Base-by-base conservation (phyloP, 1,284 basidiomycete species). In the Sporisorium exsertum region DNA sequence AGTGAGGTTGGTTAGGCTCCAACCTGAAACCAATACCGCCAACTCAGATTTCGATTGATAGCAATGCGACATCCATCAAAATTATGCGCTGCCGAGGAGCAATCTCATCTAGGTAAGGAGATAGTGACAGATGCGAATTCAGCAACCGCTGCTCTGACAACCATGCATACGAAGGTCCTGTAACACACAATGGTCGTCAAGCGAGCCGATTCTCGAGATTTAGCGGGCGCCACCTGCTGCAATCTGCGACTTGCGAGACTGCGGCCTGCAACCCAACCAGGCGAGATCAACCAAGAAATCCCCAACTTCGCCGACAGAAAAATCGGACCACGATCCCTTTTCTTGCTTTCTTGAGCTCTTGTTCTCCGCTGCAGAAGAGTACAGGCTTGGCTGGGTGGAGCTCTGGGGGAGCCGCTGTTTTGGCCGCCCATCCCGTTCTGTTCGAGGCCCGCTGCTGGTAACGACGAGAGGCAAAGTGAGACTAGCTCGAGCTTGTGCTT, bases 121-220 rank as follows among this genome's bases (percentile, higher is more conserved):
- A 20, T 43, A n/a, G 40, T 40, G 37, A 40, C 37, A 5, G 2
- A 40, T n/a, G 37, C 37, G 37, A 35, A 16, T 16, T 40, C 40
- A 15, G 40, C 40, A 20, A n/a, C 40, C n/a, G 40, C 40, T 43
- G 40, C 40, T 43, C n/a, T 43, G 18, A 43, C 40, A 43, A 43
- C n/a, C 40, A 43, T 43, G 40, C 40, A 43, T 6, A n/a, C n/a
- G 37, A 13, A 40, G n/a, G 37, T 40, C 18, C 3, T 12, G 13
- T 9, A 5, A 37, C 35, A 37, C 37, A 40, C 15, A 40, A 18
- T 18, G 16, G 37, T 40, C 35, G 35, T n/a, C 24, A 42, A 42
- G 52, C 53, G 42, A 55, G 64, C 57, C 45, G 57, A 50, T 55
- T 27, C 64, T 65, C 57, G 24, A 58, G 57, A 59, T 59, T 59